Evolutionary conservation across 257 asterid genomes (phyloP).

Genomic region (Plectranthus barbatus): DNA sequence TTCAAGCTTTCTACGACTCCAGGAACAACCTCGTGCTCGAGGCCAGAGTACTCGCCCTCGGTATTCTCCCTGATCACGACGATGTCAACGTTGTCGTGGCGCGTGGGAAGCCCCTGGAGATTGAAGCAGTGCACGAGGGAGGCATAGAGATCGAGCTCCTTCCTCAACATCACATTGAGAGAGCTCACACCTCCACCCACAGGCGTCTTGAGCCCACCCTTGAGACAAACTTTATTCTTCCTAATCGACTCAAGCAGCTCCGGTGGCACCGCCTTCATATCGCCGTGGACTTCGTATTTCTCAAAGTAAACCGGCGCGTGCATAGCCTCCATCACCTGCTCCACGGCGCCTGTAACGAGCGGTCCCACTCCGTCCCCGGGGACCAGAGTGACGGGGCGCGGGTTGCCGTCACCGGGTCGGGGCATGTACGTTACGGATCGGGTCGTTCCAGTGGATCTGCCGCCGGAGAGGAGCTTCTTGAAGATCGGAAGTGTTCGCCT

Average conservation of each 20-base stretch:
- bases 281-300: conserved; percentile 75
- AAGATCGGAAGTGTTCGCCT: conserved; percentile 42
- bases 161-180: conserved; percentile 70
- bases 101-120: conserved; percentile 68
- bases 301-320: conserved; percentile 91
- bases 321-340: too few relatives aligned
- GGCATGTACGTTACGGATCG: conserved; percentile 98
- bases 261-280: conserved; percentile 63
- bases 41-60: conserved; percentile 93
- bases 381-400: conserved; percentile 73
- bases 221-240: conserved; percentile 87
- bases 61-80: conserved; percentile 95
- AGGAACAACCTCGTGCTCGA: conserved; percentile 99
- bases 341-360: conserved; percentile 87
- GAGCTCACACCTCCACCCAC: conserved; percentile 98
- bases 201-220: conserved; percentile 84
- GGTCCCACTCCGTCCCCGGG: conserved; percentile 98
- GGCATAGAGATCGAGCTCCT: conserved; percentile 92
- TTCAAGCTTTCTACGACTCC: conserved; percentile 97
- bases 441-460: conserved; percentile 24
- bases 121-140: conserved; percentile 90
- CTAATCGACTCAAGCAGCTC: too few relatives aligned
- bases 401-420: conserved; percentile 89
- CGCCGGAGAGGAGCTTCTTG: conserved; percentile 21
- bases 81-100: conserved; percentile 77